Base-by-base conservation (phyloP, 306 rosid genomes). In the Herpetospermum pedunculosum region DNA sequence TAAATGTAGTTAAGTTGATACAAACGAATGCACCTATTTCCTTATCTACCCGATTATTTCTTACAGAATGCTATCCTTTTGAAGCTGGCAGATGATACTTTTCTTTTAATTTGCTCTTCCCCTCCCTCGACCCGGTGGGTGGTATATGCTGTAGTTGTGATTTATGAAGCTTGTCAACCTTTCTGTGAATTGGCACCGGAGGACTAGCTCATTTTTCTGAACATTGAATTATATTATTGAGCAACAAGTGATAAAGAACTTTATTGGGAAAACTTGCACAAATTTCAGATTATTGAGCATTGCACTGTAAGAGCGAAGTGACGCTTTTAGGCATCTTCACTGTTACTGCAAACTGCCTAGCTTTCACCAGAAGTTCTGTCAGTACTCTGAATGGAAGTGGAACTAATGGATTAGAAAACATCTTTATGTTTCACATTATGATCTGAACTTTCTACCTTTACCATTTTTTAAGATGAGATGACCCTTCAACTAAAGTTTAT, bases 401-500 rank as follows among this genome's bases (percentile, higher is more conserved):
- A 65, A 19, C 13, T 38, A 5, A 69, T 26, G 73, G 52, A 26
- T 26, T n/a, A 25, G 26, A 9, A 41, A 26, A 28, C 38, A 69
- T 44, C 34, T 23, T 65, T 40, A 38, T 65, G 50, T 40, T 65
- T 23, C 72, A 65, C 50, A 40, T 14, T 65, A 28, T 69, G 54
- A 43, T 21, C 53, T 37, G 16, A 13, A 41, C 34, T 13, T 40
- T 67, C 30, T 26, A 23, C 72, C 19, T 14, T 44, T 23, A 18
- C 63, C 46, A 32, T 49, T 47, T 47, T 6, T 26, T 15, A 8
- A 25, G 28, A 23, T 50, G 76, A 34, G 49, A 50, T n/a, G 6
- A 10, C 52, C 6, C 76, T 68, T 72, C 46, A 63, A 73, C 78
- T 70, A 52, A 38, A 21, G 16, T 67, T 38, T 67, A 67, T 70